Evolutionary conservation across 2,329 filamentous ascomycete species (phyloP), one percentile per base, ranked within the genome.

Genomic region (Penicillium decumbens): DNA sequence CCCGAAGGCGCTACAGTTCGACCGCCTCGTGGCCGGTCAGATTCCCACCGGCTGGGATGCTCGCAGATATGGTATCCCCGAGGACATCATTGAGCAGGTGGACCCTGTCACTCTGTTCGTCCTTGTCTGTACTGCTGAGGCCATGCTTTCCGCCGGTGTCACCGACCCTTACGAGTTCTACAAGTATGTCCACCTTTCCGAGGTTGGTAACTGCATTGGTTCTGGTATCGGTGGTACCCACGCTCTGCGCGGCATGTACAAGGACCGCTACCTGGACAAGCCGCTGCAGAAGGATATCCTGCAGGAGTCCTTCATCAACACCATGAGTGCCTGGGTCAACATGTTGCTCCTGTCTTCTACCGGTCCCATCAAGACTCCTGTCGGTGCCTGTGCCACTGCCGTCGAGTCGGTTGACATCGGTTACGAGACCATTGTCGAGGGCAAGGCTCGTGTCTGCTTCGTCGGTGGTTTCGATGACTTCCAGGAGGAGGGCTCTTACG

Each of bases 301-400:
- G 12, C 95, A 98, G 69, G 93, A 98, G 75, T 97, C 93, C 10
- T 98, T 98, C 80, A 97, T 98, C 81, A 98, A 98, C 80, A 98
- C 93, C 48, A 98, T 98, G 92, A 87, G 89, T 62, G 93, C 93
- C 13, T 98, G 93, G 93, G 91, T 98, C 50, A 98, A 98, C 79
- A 98, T 98, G 93, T 78, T 98, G 74, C 79, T 98, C 57, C 78
- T 98, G 57, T 98, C 93, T 4, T 97, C 93, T 4, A 97, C 93
- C 45, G 93, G 93, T 60, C 89, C 93, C 37, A 97, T 98, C 80
- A 96, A 97, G 80, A 97, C 95, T 0, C 93, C 93, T 3, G 93
- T 97, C 44, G 93, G 92, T 77, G 93, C 93, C 66, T 98, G 93
- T 69, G 93, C 93, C 50, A 98, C 93, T 28, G 88, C 93, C 59